A percentile compares a stretch with the other conserved stretches of the same genome.
phyloP scores from a whole-genome alignment of 2,329 filamentous ascomycete genomes.

The Trematosphaeria pertusa region DNA sequence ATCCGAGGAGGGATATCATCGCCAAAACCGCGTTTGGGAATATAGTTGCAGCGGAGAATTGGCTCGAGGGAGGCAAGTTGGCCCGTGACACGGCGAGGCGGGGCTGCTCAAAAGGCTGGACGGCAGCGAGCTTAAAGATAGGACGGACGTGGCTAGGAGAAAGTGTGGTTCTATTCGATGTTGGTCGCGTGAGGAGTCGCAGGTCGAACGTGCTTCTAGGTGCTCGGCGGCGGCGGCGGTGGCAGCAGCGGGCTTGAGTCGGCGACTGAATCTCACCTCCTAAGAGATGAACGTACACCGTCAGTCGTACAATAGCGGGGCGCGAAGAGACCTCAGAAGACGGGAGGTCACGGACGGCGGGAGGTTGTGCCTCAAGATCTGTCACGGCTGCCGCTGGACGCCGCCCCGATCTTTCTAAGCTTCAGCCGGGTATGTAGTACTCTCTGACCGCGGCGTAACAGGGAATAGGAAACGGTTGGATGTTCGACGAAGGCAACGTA shows the following conservation, averaged over 20 bases:
- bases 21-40: conserved; percentile 3
- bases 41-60: conserved; percentile 11
- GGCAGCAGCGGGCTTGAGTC: conserved; percentile 5
- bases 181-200: background rate
- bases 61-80: conserved; percentile 14
- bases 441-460: too few relatives aligned
- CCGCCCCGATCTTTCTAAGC: too few relatives aligned
- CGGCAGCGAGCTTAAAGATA: conserved; percentile 8
- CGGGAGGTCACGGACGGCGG: conserved; percentile 1
- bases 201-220: background rate
- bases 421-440: too few relatives aligned
- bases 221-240: conserved; percentile 1
- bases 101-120: conserved; percentile 10
- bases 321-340: conserved; percentile 12
- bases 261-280: conserved; percentile 6
- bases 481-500: too few relatives aligned
- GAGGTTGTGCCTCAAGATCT: too few relatives aligned
- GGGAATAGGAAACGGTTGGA: too few relatives aligned
- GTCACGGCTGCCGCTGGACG: too few relatives aligned
- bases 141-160: conserved; percentile 7
- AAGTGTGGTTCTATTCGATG: too few relatives aligned
- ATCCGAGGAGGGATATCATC: conserved; percentile 14
- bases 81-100: conserved; percentile 10
- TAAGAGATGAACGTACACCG: conserved; percentile 4
- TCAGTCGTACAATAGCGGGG: conserved; percentile 6